Base-by-base conservation (phyloP, 768 basidiomycete genomes). In the Fomitopsis pulvina region DNA sequence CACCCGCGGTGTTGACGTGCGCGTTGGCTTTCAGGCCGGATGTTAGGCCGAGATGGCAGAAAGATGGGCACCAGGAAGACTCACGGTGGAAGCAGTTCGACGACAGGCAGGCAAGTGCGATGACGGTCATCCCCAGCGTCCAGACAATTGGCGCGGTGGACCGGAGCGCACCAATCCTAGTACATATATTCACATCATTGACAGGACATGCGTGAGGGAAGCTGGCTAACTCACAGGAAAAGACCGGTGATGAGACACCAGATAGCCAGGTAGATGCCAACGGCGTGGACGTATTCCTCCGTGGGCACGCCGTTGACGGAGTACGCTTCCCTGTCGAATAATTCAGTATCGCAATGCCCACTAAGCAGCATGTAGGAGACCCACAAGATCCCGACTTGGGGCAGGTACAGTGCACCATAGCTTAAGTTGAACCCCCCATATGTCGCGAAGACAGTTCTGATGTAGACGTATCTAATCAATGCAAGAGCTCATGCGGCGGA, bases 191-290 rank as follows among this genome's bases (percentile, higher is more conserved):
- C 16, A 30, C 27, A 14, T 45, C 11, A 46, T 29, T 9, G 18
- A 10, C 41, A 5, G 14, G 34, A 16, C 5, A 16, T 16, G 14
- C 34, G 4, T 18, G 14, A 16, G 7, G 14, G 34, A 5, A 37
- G 34, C 14, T 16, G 7, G 14, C 14, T 11, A 5, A 40, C 47
- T 48, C 37, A 48, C 47, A 29, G 27, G 47, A 48, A 48, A 4
- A 48, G n/a, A 16, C 34, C 37, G 26, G 47, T 48, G 24, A 48
- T 48, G 5, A 48, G 25, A 20, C 38, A 38, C 47, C 47, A 48
- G 26, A 48, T 48, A 10, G 47, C 47, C 14, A 48, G 38, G 24
- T 39, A 48, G 47, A 48, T 48, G 18, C 47, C 47, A 32, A 48
- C 22, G 7, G 47, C 47, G 24, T 48, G 38, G 6, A 38, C 40